Percentiles rank a stretch among this genome's conserved stretches.
These are phyloP conservation scores for Miscanthus lutarioriparius DNA, from an alignment of 176 grass and related monocot species.

Conservation along the genomic window DNA sequence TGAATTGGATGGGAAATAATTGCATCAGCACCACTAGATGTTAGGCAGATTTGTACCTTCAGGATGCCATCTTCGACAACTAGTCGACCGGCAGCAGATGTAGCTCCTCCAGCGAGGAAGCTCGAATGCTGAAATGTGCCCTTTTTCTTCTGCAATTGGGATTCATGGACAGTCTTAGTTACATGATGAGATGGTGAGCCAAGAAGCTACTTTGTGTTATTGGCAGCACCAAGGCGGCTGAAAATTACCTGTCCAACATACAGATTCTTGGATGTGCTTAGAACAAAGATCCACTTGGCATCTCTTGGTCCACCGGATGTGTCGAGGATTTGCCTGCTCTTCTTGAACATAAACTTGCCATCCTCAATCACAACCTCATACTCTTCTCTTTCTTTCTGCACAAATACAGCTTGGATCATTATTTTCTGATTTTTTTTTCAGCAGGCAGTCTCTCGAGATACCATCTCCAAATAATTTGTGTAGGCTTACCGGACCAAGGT, in stretches of 20 bases:
- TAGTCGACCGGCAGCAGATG: conserved; percentile 83
- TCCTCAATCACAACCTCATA: conserved; percentile 82
- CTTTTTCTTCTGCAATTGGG: conserved; percentile 82
- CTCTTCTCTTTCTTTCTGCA: conserved; percentile 94
- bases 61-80: conserved; percentile 76
- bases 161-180: conserved; percentile 30
- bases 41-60: conserved; percentile 48
- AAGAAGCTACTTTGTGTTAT: background rate
- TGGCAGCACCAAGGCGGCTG: background rate
- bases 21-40: background rate
- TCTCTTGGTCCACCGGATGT: conserved; percentile 47
- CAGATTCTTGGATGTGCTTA: conserved; percentile 81
- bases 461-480: background rate
- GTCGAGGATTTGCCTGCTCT: conserved; percentile 60
- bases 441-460: background rate
- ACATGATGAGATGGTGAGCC: background rate
- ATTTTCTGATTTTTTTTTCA: background rate
- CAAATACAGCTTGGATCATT: conserved; percentile 6
- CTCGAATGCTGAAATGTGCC: conserved; percentile 98
- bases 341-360: conserved; percentile 80
- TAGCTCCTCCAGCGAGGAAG: conserved; percentile 90
- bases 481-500: conserved; percentile 78
- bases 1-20: background rate
- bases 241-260: conserved; percentile 83
- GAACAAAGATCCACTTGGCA: conserved; percentile 93